Evolutionary conservation across 805 yeast species (phyloP), one percentile per base, ranked within the genome.

Genomic region (Metschnikowia amazonensis): DNA sequence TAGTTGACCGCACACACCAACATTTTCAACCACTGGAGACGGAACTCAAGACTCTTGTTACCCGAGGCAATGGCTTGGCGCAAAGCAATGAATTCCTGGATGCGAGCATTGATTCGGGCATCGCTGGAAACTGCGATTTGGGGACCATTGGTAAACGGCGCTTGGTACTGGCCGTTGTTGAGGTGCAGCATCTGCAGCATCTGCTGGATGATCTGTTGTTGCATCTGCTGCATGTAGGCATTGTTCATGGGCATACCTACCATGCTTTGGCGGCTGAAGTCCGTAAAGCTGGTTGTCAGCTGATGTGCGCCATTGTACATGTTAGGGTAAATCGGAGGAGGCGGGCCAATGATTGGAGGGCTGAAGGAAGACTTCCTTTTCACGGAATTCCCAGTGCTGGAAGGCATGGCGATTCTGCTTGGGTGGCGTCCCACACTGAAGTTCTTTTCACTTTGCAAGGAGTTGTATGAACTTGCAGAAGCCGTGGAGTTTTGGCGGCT

Each of bases 151-250:
- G 28, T 3, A 18, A 3, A 29, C 6, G 16, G 25, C n/a, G 25
- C 24, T 27, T 23, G 38, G 25, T 17, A 41, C n/a, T 20, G 30
- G 17, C 35, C 31, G 11, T 11, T 18, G 39, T 35, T 23, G 32
- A 49, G 38, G 16, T 48, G 52, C 44, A 41, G 51, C 49, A 51
- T 42, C 4, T 50, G 52, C 46, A 44, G 49, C 29, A 45, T 33
- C 35, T 46, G 48, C 37, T 44, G 52, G 18, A 82, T 85, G 10
- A 83, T 69, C 14, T 67, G 68, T 51, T 82, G 63, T 29, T 82
- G 62, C 32, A 71, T 65, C 8, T 70, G 74, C 50, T 83, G 89
- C 32, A 82, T 69, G 52, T 80, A 81, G 33, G 41, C 37, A 21
- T 39, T 44, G 28, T 42, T 50, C 53, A 49, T 43, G 5, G 47